Percentiles rank a stretch among this genome's conserved stretches.
These are phyloP conservation scores for Amanita brunnescens DNA, from an alignment of 768 basidiomycete genomes.

Conservation along the genomic window DNA sequence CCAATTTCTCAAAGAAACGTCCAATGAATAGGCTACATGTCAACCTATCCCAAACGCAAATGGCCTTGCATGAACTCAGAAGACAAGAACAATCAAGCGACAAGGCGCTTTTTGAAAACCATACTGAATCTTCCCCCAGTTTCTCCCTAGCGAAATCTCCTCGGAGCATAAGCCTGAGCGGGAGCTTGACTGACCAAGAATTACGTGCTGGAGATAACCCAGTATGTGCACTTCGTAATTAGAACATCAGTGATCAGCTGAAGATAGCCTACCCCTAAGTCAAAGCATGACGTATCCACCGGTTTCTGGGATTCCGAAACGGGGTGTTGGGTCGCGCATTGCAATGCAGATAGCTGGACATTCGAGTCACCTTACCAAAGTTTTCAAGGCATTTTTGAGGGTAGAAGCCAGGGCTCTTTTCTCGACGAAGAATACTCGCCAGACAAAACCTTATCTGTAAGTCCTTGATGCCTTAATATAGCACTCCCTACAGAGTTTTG, in stretches of 20 bases:
- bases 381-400: background rate
- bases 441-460: background rate
- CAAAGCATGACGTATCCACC: background rate
- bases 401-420: background rate
- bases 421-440: background rate
- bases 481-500: background rate
- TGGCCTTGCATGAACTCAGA: too few relatives aligned
- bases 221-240: background rate
- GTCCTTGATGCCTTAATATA: background rate
- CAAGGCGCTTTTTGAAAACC: too few relatives aligned
- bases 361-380: background rate
- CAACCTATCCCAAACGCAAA: background rate
- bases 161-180: too few relatives aligned
- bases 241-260: background rate
- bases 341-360: background rate
- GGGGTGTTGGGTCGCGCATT: too few relatives aligned
- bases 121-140: too few relatives aligned
- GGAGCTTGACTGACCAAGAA: too few relatives aligned
- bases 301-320: constrained; percentile 1
- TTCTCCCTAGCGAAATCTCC: too few relatives aligned
- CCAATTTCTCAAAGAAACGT: background rate
- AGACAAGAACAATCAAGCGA: too few relatives aligned
- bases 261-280: background rate
- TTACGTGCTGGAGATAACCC: too few relatives aligned
- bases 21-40: background rate